A percentile compares a stretch with the other conserved stretches of the same genome.
Evolutionary conservation across 1,284 basidiomycete genomes (phyloP).

Genomic region (Xerocomus alliaceus): DNA sequence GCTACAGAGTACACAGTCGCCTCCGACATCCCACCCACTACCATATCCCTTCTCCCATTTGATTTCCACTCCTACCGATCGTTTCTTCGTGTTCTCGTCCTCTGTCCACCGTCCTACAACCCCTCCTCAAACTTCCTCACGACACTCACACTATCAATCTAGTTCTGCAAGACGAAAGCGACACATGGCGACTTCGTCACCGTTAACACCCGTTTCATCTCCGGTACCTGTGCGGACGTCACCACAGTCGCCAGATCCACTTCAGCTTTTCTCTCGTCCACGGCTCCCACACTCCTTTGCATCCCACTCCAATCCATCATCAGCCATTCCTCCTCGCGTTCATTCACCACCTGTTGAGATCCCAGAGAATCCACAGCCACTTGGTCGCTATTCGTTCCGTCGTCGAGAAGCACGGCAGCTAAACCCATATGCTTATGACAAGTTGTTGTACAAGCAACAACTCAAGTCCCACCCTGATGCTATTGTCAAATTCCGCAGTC

Average conservation of each 20-base stretch:
- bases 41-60: slow-evolving; percentile 8
- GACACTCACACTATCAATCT: slow-evolving; percentile 4
- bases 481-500: slow-evolving; percentile 54
- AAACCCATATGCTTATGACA: slow-evolving; percentile 61
- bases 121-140: slow-evolving; percentile 25
- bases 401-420: slow-evolving; percentile 56
- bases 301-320: not conserved
- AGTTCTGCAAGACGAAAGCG: not conserved
- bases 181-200: slow-evolving; percentile 21
- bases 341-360: slow-evolving; percentile 8
- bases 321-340: not conserved
- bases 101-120: slow-evolving; percentile 17
- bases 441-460: slow-evolving; percentile 52
- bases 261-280: slow-evolving; percentile 24
- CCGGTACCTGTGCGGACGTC: slow-evolving; percentile 9
- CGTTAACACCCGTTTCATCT: slow-evolving; percentile 35
- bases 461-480: slow-evolving; percentile 62
- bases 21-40: slow-evolving; percentile 1
- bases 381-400: slow-evolving; percentile 57
- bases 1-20: not conserved
- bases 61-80: slow-evolving; percentile 14
- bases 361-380: slow-evolving; percentile 27
- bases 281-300: not conserved
- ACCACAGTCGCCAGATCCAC: slow-evolving; percentile 34
- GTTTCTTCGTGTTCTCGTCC: slow-evolving; percentile 10